Evolutionary conservation across 2,329 filamentous ascomycete genomes (phyloP).

Genomic region (Trichoderma koningii): DNA sequence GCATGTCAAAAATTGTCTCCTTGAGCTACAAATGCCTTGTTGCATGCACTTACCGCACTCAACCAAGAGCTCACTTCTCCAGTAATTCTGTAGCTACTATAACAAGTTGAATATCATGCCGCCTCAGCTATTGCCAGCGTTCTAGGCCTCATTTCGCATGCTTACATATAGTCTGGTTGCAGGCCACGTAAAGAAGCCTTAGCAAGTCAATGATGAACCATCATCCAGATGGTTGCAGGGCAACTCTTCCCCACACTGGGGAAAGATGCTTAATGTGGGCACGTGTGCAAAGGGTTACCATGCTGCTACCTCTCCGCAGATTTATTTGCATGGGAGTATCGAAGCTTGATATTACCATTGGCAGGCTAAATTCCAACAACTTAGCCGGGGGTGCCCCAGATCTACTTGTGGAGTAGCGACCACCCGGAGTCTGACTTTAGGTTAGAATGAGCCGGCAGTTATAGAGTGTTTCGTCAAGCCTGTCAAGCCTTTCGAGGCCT

Average conservation of each 20-base stretch:
- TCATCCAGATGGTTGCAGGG: background rate
- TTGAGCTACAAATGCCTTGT: no score
- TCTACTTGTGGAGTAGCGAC: constrained; percentile 1
- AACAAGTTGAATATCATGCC: no score
- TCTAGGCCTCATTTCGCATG: background rate
- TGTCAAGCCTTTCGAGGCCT: background rate
- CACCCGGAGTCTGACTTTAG: background rate
- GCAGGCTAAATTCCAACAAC: constrained; percentile 4
- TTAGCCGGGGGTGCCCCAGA: constrained; percentile 21
- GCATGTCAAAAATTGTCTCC: no score
- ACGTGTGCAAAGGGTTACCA: background rate
- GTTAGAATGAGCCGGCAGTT: constrained; percentile 3
- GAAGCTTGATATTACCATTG: background rate
- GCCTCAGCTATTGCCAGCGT: background rate
- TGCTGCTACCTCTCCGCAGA: background rate
- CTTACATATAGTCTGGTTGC: background rate
- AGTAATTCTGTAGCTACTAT: no score
- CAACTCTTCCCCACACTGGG: background rate
- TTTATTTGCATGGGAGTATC: background rate
- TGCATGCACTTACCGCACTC: no score
- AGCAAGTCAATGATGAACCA: background rate
- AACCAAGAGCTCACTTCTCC: no score
- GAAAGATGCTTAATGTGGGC: background rate
- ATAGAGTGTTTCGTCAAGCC: background rate
- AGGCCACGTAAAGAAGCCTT: background rate